Base-by-base conservation (phyloP, 306 rosid genomes). In the Sechiopsis laciniata region DNA sequence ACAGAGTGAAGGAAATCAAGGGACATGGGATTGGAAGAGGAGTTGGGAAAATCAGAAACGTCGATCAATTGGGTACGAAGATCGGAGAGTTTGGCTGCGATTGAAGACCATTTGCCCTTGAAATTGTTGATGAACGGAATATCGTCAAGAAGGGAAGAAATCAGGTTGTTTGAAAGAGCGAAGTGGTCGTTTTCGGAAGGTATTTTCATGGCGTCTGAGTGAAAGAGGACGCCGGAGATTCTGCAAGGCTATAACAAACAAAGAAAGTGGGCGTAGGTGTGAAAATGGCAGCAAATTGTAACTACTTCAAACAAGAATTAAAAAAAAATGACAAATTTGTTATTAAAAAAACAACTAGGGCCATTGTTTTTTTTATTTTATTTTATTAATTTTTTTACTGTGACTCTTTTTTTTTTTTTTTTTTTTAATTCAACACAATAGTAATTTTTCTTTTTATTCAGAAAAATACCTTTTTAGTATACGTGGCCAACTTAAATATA, bases 31-130 rank as follows among this genome's bases (percentile, higher is more conserved):
- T 87, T 81, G 50, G 95, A 48, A 54, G 74, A 7, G 2, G 80
- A 76, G 79, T 53, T 42, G 3, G 88, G 89, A 26, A 80, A 81
- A 17, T 87, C 92, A 76, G 87, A 15, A 35, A 89, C 83, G 58
- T 90, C 96, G 56, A 82, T 12, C 68, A 94, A 89, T 42, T 90
- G 98, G 17, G 90, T 73, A 16, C 83, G 84, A 72, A 94, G 94
- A 8, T 80, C 78, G 59, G 78, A 78, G 80, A 94, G 91, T 72
- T 91, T 90, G 80, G 82, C 63, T 45, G 77, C 60, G 77, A 82
- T 79, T 12, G 87, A 77, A 48, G 88, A 82, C 98, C 98, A 94
- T 61, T 94, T 94, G 10, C 88, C 89, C 65, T 82, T 90, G 79
- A 94, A 87, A 80, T 66, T 82, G 1, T 73, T 82, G 17, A 88